phyloP scores from a whole-genome alignment of 2,329 filamentous ascomycete genomes.

The Cryphonectria naterciae region DNA sequence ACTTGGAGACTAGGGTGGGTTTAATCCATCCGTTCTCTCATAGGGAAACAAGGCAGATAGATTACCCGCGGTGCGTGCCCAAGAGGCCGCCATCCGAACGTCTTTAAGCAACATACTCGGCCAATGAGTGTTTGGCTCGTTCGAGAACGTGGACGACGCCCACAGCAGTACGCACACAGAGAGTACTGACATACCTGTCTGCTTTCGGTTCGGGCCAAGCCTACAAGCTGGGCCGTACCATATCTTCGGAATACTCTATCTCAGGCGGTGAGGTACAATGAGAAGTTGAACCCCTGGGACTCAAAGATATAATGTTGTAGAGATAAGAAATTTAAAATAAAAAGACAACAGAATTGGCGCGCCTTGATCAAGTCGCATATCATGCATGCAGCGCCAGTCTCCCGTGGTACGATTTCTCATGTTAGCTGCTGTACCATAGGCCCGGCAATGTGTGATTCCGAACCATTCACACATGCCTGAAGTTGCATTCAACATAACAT shows the following conservation, averaged over 20 bases:
- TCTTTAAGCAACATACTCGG: neutral
- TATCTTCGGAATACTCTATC: neutral
- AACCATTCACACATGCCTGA: neutral
- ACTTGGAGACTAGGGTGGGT: neutral
- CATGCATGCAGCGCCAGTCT: conserved; percentile 3
- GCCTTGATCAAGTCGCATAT: neutral
- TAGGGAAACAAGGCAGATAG: neutral
- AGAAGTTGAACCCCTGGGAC: neutral
- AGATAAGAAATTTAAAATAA: conserved; percentile 2
- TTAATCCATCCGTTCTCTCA: neutral
- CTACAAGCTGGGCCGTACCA: neutral
- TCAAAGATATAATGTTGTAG: neutral
- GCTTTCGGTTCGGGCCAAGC: neutral
- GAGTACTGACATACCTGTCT: neutral
- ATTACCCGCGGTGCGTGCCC: neutral
- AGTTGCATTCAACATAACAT: neutral
- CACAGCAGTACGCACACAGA: neutral
- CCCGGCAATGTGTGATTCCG: neutral
- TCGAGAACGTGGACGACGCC: neutral
- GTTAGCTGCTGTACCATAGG: neutral
- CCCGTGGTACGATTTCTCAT: neutral
- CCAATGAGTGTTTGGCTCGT: neutral
- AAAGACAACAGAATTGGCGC: conserved; percentile 1
- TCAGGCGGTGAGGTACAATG: neutral
- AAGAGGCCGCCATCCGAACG: neutral